Evolutionary conservation across 345 rosid species (phyloP), one percentile per base, ranked within the genome.

Genomic region (Salix purpurea): DNA sequence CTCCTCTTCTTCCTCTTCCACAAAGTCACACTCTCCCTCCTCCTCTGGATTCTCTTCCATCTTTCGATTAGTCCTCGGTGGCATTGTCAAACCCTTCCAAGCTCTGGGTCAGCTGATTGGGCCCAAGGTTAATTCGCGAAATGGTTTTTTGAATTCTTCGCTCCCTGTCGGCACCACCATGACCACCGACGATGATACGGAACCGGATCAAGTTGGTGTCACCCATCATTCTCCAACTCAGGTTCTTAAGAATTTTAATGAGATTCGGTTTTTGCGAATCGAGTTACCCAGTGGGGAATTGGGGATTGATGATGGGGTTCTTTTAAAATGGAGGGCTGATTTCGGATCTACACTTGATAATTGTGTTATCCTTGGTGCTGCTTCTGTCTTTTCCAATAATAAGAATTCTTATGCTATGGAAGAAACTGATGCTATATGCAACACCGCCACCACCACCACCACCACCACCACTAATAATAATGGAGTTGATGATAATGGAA

Each of bases 181-280:
- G 13, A 40, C 87, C 28, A 80, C 67, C 61, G 86, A 77, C 4
- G 90, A 87, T 14, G 92, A 84, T 11, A 67, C 46, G 2, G 99
- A 91, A 74, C 81, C 78, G 74, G 99, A 95, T 67, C 96, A 85
- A 74, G 93, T 85, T 0, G 93, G 94, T 5, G 96, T 96, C 14
- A 94, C 97, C 36, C 99, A 96, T 78, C 99, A 92, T 78, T 96
- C 99, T 0, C 99, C 99, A 0, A 89, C 95, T 0, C 99, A 94
- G 85, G 98, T 96, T 21, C 80, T 96, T 69, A 88, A 85, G 82
- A 96, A 94, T 83, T 96, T 96, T 73, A 85, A 88, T 21, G 99
- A 96, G 90, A 88, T 96, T 86, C 94, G 94, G 56, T 86, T 82
- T 84, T 80, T 96, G 1, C 89, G 97, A 5, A 94, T 96, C 76